Conservation (phyloP, 345 rosid genomes). For the Carallia brachiata region DNA sequence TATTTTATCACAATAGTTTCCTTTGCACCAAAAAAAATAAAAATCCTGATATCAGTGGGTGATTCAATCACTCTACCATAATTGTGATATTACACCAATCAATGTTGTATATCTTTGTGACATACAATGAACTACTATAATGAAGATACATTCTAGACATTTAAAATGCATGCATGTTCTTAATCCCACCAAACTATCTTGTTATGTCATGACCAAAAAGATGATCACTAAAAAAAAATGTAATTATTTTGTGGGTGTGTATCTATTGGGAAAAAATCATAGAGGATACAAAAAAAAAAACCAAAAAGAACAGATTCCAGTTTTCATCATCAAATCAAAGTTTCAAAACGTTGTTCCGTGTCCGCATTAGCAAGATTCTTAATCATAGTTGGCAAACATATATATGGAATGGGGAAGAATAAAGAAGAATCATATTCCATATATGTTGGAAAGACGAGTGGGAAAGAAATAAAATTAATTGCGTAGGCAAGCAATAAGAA, state of each 20-base stretch:
- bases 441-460: background rate
- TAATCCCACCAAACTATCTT: too few species aligned
- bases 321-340: conserved; percentile 2
- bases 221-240: background rate
- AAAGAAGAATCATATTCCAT: conserved; percentile 27
- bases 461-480: background rate
- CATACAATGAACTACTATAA: background rate
- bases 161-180: too few species aligned
- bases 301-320: conserved; percentile 1
- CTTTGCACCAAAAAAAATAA: too few species aligned
- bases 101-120: background rate
- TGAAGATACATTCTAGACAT: background rate
- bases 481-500: background rate
- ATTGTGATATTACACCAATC: background rate
- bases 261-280: background rate
- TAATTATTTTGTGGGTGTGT: too few species aligned
- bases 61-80: conserved; percentile 9
- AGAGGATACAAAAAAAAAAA: too few species aligned
- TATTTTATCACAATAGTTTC: too few species aligned
- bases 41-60: conserved; percentile 4
- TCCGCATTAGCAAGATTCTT: conserved; percentile 1
- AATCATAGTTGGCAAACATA: background rate
- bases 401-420: background rate
- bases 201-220: background rate
- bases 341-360: background rate